Percentiles rank a stretch among this genome's conserved stretches.
These are phyloP conservation scores for Nemania sp. DNA, from an alignment of 2,329 filamentous ascomycete species.

Conservation along the genomic window DNA sequence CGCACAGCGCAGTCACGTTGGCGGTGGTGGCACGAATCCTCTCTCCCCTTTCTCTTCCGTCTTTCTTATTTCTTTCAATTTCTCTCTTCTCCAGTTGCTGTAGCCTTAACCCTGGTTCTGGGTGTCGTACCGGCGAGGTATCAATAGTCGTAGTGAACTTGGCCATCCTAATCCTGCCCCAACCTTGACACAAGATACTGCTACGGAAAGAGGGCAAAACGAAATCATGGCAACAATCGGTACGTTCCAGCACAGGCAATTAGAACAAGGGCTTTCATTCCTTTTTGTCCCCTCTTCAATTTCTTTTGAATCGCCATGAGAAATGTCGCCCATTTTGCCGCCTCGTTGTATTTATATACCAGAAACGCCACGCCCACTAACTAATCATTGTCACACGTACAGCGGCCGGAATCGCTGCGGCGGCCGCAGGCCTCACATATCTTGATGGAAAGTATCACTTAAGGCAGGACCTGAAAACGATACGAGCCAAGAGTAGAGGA, in stretches of 20 bases:
- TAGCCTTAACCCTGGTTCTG: too few species aligned
- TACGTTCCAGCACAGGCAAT: constrained; percentile 8
- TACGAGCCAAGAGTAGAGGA: constrained; percentile 49
- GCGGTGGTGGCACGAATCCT: too few species aligned
- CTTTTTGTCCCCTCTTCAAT: too few species aligned
- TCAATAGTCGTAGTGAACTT: not conserved
- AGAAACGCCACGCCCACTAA: constrained; percentile 5
- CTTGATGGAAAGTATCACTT: constrained; percentile 72
- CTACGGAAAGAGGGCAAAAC: not conserved
- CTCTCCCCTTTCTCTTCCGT: too few species aligned
- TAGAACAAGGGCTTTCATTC: too few species aligned
- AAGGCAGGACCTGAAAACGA: constrained; percentile 57
- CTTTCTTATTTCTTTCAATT: too few species aligned
- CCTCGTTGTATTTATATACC: not conserved
- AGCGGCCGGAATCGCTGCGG: constrained; percentile 40
- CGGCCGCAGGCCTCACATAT: constrained; percentile 54
- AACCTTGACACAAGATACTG: not conserved
- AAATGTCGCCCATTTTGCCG: not conserved
- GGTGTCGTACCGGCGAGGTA: too few species aligned
- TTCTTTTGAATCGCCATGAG: not conserved
- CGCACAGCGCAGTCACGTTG: too few species aligned
- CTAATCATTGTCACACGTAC: constrained; percentile 9
- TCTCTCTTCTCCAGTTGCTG: too few species aligned
- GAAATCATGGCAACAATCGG: constrained; percentile 22
- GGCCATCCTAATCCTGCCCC: not conserved